phyloP scores from a whole-genome alignment of 148 eudicot species.

The Amaranthus hypochondriacus region DNA sequence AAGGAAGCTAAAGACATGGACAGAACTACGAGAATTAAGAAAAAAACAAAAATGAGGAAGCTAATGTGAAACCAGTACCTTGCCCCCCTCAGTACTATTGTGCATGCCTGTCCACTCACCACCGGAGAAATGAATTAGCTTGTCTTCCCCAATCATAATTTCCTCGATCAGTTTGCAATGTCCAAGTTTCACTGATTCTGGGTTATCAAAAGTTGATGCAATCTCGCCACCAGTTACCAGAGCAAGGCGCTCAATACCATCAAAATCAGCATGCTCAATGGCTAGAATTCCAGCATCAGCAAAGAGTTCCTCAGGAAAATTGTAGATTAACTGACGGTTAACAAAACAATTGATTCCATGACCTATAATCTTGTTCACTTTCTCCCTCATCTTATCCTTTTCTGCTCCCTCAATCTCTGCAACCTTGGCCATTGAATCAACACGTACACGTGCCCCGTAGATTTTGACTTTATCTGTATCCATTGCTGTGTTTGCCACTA shows the following conservation, averaged over 20 bases:
- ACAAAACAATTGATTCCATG: slow-evolving; percentile 97
- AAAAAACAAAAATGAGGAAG: neutral
- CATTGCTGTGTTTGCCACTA: slow-evolving; percentile 99
- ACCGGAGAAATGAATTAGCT: slow-evolving; percentile 90
- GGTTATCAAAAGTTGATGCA: slow-evolving; percentile 97
- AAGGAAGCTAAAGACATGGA: too few relatives aligned
- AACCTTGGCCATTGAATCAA: slow-evolving; percentile 97
- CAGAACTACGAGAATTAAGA: neutral
- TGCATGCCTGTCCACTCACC: slow-evolving; percentile 99
- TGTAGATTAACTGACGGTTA: slow-evolving; percentile 89
- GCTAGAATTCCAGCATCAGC: slow-evolving; percentile 99
- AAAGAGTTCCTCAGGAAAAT: slow-evolving; percentile 96
- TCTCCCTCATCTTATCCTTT: slow-evolving; percentile 97
- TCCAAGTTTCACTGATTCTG: slow-evolving; percentile 94
- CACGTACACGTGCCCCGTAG: slow-evolving; percentile 98
- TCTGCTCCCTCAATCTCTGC: slow-evolving; percentile 97
- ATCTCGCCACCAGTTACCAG: slow-evolving; percentile 98
- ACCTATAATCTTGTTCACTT: slow-evolving; percentile 83
- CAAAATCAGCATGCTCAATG: slow-evolving; percentile 99
- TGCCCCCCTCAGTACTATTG: slow-evolving; percentile 96
- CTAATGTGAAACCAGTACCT: slow-evolving; percentile 41
- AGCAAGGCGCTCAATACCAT: slow-evolving; percentile 95
- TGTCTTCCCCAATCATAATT: slow-evolving; percentile 98
- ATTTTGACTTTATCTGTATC: slow-evolving; percentile 98
- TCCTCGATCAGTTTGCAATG: slow-evolving; percentile 95